Evolutionary conservation across 352 stramenopile species (phyloP), one percentile per base, ranked within the genome.

Genomic region (Blastocystis sp.): DNA sequence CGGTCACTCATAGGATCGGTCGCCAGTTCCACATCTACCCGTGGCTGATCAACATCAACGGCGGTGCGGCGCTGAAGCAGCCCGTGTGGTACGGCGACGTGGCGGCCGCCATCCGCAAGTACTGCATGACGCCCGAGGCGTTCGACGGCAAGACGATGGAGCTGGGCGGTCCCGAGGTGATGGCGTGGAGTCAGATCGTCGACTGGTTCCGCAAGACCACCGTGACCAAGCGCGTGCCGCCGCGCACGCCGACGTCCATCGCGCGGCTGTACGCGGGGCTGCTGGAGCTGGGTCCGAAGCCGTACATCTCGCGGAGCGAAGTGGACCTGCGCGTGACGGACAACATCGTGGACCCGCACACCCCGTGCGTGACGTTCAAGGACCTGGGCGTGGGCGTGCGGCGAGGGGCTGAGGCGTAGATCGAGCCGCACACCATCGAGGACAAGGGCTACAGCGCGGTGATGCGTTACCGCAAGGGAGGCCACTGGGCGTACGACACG

Each of bases 151-250:
- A n/a, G n/a, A n/a, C n/a, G n/a, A 97, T 98, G 66, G 94, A 98
- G 90, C 93, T 98, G 88, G 96, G 96, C 76, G 96, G 96, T 45
- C 94, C 96, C 38, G 93, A 97, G 71, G 94, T 98, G 91, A 98
- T 98, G 90, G 95, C 95, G 76, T 94, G 96, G 91, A 96, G 96
- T 89, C 95, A 99, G 90, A 89, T 98, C n/a, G 95, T 93, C 21
- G 94, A 97, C 88, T 98, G 97, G 90, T 93, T 98, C 56, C 96
- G 97, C 86, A 94, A 98, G 79, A n/a, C n/a, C n/a, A n/a, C n/a
- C n/a, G n/a, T 19, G 52, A 60, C 52, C 7, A 60, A 60, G 52
- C 52, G 52, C 52, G 52, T 60, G 52, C 52, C 52, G 52, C 52
- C 52, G 7, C 52, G 62, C 11, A 69, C 21, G 14, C 11, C 34